Evolutionary conservation across 2,329 filamentous ascomycete species (phyloP), one percentile per base, ranked within the genome.

Genomic region (Colletotrichum sp.): DNA sequence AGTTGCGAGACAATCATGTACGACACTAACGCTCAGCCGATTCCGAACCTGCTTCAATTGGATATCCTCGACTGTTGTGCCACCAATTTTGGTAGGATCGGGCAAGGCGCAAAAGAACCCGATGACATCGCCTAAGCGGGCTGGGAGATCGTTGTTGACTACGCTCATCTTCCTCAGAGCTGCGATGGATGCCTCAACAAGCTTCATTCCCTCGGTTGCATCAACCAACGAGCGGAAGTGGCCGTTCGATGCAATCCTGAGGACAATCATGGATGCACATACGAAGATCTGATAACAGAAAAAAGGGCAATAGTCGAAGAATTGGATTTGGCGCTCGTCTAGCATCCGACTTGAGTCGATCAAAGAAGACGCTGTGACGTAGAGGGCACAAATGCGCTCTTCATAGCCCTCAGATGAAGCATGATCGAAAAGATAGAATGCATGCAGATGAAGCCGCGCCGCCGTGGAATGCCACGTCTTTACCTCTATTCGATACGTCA

Each of bases 211-310:
- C 13, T n/a, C 68, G 9, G 22, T 27, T 15, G 49, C 5, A 3
- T 71, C 57, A 11, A 71, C 32, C 15, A 71, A 5, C 5, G 36
- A 32, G 8, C 36, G 22, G 36, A 71, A 71, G 34, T 44, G 62
- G 19, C 29, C 27, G 22, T 71, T 71, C 9, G 12, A 29, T 8
- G 32, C 27, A 36, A 71, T 52, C 16, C 62, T 71, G 57, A 71
- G 68, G 16, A 71, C 55, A 16, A 71, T 64, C 22, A 71, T 19
- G n/a, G 57, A 44, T 12, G 68, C 68, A 25, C 57, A 71, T 1
- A 71, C 68, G 57, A 63, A 52, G 34, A 71, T 61, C n/a, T 71
- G 68, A 27, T 71, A 71, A 19, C 59, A 71, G 34, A 49, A 63
- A 29, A 71, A 71, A 0, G 57, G 68, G 57, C 68, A 71, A 29